Evolutionary conservation across 2,329 filamentous ascomycete genomes (phyloP), one percentile per base, ranked within the genome.

Genomic region (Eurotiales sp.): DNA sequence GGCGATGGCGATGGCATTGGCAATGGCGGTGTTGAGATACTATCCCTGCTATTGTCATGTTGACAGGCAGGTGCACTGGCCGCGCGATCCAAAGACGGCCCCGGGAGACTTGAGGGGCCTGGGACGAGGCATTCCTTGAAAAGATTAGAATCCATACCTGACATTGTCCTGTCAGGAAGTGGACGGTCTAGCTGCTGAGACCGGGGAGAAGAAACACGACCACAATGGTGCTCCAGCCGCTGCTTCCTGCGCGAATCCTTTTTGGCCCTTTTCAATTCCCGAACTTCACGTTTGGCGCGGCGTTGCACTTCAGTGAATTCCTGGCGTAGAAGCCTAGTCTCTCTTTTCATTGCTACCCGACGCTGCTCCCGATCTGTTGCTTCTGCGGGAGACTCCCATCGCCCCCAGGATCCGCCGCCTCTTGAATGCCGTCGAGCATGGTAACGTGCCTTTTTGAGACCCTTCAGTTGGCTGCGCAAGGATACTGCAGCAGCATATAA

Each of bases 301-400:
- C 61, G 61, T 14, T 67, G 54, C 5, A 70, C 58, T 8, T 67
- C 64, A 8, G 62, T 58, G 53, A 72, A 72, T 3, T 67, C 68
- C 44, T 70, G 64, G 39, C 62, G 65, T 5, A 69, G 66, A 1
- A 63, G 62, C n/a, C 61, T 60, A 47, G 69, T 59, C 54, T 73
- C 69, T 39, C 65, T 63, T 50, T 70, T 72, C 49, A 70, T 56
- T 1, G 64, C 63, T 3, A 59, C 60, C 15, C 58, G 59, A 23
- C 70, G 43, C 63, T 1, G 58, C 58, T 22, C 57, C 34, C 63
- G 63, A 6, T 63, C 63, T 39, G 64, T 56, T 19, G 63, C 63
- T 50, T 68, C 60, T 21, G 66, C 59, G 1, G 66, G 66, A 1
- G 66, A 67, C 42, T 70, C 68, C 68, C 68, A 68, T 17, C 66